These are phyloP conservation scores for Incumbomyces delicatus DNA, from an alignment of 2,329 filamentous ascomycete species.

Conservation along the genomic window DNA sequence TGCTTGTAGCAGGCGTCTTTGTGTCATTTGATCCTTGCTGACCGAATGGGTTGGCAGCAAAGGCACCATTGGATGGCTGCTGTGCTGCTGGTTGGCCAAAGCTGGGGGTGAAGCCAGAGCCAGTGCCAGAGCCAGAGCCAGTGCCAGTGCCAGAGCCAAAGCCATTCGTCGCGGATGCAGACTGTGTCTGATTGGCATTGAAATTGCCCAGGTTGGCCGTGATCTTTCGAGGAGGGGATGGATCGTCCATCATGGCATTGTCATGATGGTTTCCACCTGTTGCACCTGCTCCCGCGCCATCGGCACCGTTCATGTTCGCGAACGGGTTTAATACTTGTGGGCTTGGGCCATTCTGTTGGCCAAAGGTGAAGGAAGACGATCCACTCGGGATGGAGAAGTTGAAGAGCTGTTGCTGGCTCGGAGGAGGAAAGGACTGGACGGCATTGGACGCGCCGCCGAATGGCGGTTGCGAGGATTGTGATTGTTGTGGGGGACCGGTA, in stretches of 20 bases:
- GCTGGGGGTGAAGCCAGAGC: too few relatives aligned
- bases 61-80: slow-evolving; percentile 10
- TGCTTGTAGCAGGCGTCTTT: neutral
- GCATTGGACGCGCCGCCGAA: slow-evolving; percentile 11
- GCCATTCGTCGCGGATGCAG: slow-evolving; percentile 5
- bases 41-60: slow-evolving; percentile 2
- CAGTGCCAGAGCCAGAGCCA: too few relatives aligned
- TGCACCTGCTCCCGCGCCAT: neutral
- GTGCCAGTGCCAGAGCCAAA: too few relatives aligned
- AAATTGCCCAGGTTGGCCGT: slow-evolving; percentile 7
- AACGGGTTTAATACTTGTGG: slow-evolving; percentile 12
- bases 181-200: slow-evolving; percentile 8
- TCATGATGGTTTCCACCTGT: neutral
- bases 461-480: slow-evolving; percentile 16
- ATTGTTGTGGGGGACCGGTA: slow-evolving; percentile 3
- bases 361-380: slow-evolving; percentile 4
- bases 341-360: slow-evolving; percentile 2
- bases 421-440: slow-evolving; percentile 5
- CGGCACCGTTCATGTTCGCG: slow-evolving; percentile 14
- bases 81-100: slow-evolving; percentile 12
- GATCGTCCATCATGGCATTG: slow-evolving; percentile 16
- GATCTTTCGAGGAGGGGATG: slow-evolving; percentile 15
- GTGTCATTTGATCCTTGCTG: neutral
- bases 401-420: slow-evolving; percentile 2
- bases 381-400: slow-evolving; percentile 4